Evolutionary conservation across 2,329 filamentous ascomycete species (phyloP), one percentile per base, ranked within the genome.

Genomic region (Verticillium albo-atrum): DNA sequence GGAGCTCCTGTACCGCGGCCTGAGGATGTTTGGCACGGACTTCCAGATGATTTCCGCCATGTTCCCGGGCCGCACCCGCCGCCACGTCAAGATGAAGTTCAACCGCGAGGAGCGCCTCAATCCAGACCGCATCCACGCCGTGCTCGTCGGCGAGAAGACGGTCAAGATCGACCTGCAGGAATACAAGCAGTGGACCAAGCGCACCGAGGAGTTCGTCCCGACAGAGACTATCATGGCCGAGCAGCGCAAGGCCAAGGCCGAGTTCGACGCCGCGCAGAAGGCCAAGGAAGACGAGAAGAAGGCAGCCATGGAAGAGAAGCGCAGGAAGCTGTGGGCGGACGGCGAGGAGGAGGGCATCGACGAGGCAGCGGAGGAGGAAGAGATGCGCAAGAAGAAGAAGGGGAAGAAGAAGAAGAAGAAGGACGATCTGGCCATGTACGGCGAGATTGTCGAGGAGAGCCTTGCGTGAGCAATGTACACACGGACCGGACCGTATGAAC

Each of bases 61-160:
- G 82, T 93, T 96, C 68, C 84, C 86, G 1, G 82, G 84, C 63
- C 87, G 89, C 68, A 89, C 84, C 61, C 82, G 91, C 20, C 83
- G 88, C 32, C 86, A 90, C 71, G 82, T 95, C 74, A 94, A 94
- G 76, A 82, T 89, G 64, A 95, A 95, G 71, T 95, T 91, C 75
- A 90, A 88, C 67, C 87, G 88, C 62, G 91, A 95, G 74, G 91
- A 95, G 74, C 81, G 85, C 34, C 78, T 84, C 57, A 82, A 88
- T 63, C 86, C 89, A 0, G 74, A 77, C 3, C 82, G 84, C 62
- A 81, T 96, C 65, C 86, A 85, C 62, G 79, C 80, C 35, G 85
- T 85, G 5, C 77, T 95, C 59, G 82, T 82, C 35, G 85, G 84
- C 59, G 77, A 82, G 65, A 83, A 86, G 74, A 79, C 79, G 30